A percentile compares a stretch with the other conserved stretches of the same genome.
phyloP scores from a whole-genome alignment of 2,329 filamentous ascomycete species.

The Pezicula carpinea region DNA sequence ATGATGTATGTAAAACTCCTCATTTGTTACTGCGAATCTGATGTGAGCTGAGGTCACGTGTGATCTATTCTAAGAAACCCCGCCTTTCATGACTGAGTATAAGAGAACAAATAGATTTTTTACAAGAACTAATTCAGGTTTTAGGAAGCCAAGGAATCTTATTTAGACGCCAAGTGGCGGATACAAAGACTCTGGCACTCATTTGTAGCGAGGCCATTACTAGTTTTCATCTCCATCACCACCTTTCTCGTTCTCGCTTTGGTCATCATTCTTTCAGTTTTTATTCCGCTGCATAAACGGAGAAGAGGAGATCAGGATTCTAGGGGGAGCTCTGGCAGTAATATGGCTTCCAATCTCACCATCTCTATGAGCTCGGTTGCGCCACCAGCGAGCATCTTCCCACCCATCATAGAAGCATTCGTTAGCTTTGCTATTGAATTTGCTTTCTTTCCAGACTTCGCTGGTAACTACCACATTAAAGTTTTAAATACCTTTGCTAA shows the following conservation, averaged over 20 bases:
- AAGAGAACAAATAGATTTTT: no score
- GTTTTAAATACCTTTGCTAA: not conserved
- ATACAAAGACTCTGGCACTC: no score
- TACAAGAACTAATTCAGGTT: no score
- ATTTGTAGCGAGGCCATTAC: not conserved
- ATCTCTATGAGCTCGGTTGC: not conserved
- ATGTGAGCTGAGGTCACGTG: no score
- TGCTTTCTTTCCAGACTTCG: slow-evolving; percentile 45
- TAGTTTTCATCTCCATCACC: not conserved
- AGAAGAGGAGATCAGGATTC: not conserved
- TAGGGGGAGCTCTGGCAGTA: not conserved
- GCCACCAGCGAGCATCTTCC: not conserved
- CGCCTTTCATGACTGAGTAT: no score
- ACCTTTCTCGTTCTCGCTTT: not conserved
- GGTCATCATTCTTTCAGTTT: not conserved
- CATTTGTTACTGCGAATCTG: no score
- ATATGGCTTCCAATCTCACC: not conserved
- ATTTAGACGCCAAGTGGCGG: no score
- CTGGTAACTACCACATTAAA: slow-evolving; percentile 26
- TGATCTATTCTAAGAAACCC: no score
- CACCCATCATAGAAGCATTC: slow-evolving; percentile 31
- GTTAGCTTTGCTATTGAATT: slow-evolving; percentile 45
- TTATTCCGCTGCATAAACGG: not conserved
- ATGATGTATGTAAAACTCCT: no score
- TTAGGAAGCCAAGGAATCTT: no score